Base-by-base conservation (phyloP, 805 yeast species). In the Myxozyma vanderwaltii region DNA sequence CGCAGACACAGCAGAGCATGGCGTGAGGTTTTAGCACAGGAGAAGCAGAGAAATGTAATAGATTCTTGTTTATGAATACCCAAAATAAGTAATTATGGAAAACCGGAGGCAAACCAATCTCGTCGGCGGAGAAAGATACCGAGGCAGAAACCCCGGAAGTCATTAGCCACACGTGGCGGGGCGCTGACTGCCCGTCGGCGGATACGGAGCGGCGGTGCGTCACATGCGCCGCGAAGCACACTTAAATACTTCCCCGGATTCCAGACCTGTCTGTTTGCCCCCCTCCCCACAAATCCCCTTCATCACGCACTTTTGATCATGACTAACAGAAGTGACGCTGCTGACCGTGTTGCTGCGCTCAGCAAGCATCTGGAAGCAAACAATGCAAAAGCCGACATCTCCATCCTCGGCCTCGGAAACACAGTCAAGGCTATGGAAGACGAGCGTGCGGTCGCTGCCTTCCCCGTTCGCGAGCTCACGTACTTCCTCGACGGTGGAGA, bases 401-500 rank as follows among this genome's bases (percentile, higher is more conserved):
- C 63, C 29, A 39, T 59, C 31, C 60, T 61, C 33, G 62, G 62
- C 19, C 56, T 45, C 38, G 64, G 65, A 8, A 51, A 59, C 47
- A 54, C 66, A 12, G 54, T 60, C 47, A 27, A 29, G 15, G 49
- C 65, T 13, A 67, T 79, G 67, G 75, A 72, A 39, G 70, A 63
- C 52, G 82, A 79, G 63, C 72, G 82, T 57, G 71, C 68, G 26
- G 66, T 64, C 23, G 74, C 76, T 45, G 54, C 65, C 26, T 79
- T 79, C 66, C 70, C 73, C 40, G 64, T 69, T 41, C 69, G 75
- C 31, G 72, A 73, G 43, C 64, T 79, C 71, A 77, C 79, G 59
- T 67, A 75, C 66, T 79, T 75, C 68, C 66, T 79, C 56, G 79
- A 77, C 50, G 82, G 81, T 44, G 74, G 78, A 45, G 62, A 70